These are phyloP conservation scores for Trichoderma aggressivum DNA, from an alignment of 2,329 filamentous ascomycete species.

Conservation along the genomic window DNA sequence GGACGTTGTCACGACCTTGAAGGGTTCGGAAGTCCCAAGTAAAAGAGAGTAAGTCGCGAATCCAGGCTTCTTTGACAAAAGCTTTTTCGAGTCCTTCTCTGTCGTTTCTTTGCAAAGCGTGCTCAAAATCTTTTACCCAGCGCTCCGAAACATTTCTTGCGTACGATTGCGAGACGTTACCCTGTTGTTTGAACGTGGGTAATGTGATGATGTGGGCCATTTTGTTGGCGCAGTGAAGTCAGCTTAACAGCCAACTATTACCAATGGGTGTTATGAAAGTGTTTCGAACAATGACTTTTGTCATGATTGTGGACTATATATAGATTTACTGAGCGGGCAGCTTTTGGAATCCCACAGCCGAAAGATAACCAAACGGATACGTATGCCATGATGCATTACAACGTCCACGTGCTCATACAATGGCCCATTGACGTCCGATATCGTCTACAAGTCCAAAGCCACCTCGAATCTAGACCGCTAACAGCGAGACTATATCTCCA, in stretches of 20 bases:
- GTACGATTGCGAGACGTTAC: neutral
- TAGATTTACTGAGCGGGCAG: neutral
- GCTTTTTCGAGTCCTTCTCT: neutral
- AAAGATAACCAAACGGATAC: neutral
- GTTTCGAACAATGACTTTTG: neutral
- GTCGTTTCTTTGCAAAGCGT: neutral
- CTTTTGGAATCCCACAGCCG: neutral
- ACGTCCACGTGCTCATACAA: neutral
- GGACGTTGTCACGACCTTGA: constrained; percentile 23
- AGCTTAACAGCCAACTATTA: neutral
- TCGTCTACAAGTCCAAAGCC: neutral
- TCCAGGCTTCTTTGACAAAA: constrained; percentile 44
- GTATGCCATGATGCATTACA: neutral
- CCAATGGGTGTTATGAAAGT: neutral
- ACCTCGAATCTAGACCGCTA: neutral
- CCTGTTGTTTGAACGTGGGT: constrained; percentile 1
- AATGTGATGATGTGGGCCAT: constrained; percentile 1
- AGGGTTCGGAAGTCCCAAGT: constrained; percentile 51
- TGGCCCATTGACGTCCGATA: neutral
- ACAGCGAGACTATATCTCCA: neutral
- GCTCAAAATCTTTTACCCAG: neutral
- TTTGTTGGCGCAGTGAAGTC: neutral
- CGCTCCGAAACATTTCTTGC: neutral
- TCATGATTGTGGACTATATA: neutral
- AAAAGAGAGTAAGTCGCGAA: constrained; percentile 53